These are phyloP conservation scores for Ensete ventricosum DNA, from an alignment of 176 grass and related monocot genomes.

Conservation along the genomic window DNA sequence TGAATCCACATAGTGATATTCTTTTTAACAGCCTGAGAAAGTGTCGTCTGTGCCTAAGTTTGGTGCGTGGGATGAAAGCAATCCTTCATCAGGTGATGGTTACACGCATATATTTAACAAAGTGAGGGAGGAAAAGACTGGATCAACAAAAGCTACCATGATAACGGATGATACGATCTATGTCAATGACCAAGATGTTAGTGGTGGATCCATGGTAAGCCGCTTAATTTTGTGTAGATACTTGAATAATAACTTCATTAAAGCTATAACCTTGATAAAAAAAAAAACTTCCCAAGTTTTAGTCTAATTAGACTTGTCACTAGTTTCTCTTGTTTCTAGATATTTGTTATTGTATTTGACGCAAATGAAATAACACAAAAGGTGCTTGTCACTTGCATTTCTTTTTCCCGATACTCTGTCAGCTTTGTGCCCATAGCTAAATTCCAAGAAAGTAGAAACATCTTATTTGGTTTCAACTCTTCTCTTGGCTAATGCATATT, in stretches of 20 bases:
- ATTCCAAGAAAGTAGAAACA: background rate
- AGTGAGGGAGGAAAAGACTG: slow-evolving; percentile 67
- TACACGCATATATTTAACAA: slow-evolving; percentile 81
- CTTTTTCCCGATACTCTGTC: background rate
- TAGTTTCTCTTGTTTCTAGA: background rate
- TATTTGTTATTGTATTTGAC: no score
- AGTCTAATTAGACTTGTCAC: no score
- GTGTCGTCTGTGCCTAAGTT: slow-evolving; percentile 78
- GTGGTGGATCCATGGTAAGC: slow-evolving; percentile 48
- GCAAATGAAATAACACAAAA: no score
- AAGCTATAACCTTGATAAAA: background rate
- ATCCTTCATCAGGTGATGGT: slow-evolving; percentile 65
- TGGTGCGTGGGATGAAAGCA: slow-evolving; percentile 83
- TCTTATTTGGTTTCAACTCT: background rate
- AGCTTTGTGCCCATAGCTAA: background rate
- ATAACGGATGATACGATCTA: slow-evolving; percentile 24
- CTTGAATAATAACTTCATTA: background rate
- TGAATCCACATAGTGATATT: background rate
- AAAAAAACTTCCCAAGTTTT: no score
- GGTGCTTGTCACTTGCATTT: no score
- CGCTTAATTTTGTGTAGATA: background rate
- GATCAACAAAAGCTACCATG: slow-evolving; percentile 17
- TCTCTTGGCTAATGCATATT: background rate
- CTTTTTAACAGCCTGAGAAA: slow-evolving; percentile 49
- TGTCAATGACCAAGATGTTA: slow-evolving; percentile 28